Evolutionary conservation across 345 rosid genomes (phyloP), one percentile per base, ranked within the genome.

Genomic region (Murraya paniculata): DNA sequence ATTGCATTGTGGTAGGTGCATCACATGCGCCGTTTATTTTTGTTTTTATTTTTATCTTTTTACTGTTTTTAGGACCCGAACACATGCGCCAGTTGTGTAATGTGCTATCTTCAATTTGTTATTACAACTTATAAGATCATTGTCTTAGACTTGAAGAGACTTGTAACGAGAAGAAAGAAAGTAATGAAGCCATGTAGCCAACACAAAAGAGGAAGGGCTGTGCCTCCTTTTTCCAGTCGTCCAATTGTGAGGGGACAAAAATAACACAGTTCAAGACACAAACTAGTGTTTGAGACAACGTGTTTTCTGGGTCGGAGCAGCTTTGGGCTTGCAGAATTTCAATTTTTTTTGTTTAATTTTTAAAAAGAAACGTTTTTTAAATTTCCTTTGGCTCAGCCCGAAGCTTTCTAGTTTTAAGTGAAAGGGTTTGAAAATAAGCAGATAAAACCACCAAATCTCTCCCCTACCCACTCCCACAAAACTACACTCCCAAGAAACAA

Each of bases 241-340:
- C 80, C 81, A 61, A 59, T 35, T 62, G 72, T 0, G 75, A 39
- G 85, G 89, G 58, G 83, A 86, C 89, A 87, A 82, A 75, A 64
- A 85, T 82, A 83, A 80, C 90, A 75, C 13, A 59, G 13, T 45
- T 56, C 91, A 62, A 86, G 79, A 73, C 38, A 28, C 25, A 66
- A 72, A 75, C 45, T n/a, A 77, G 48, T 19, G 64, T 4, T 55
- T 36, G 36, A 78, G 16, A 78, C 82, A 72, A 83, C 89, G 88
- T 86, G 88, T 85, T 88, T 82, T 83, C 65, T 80, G 86, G 89
- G 85, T 75, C 57, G 86, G 25, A 68, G 74, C 35, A 55, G 86
- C 89, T 75, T 88, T 38, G 88, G 84, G 83, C 86, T 79, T 22
- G 0, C 83, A 22, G 77, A 71, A 73, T 18, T 64, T 35, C 2